A percentile compares a stretch with the other conserved stretches of the same genome.
These are phyloP conservation scores for Diophrys sp. DNA, from an alignment of 73 alveolate species.

Conservation along the genomic window DNA sequence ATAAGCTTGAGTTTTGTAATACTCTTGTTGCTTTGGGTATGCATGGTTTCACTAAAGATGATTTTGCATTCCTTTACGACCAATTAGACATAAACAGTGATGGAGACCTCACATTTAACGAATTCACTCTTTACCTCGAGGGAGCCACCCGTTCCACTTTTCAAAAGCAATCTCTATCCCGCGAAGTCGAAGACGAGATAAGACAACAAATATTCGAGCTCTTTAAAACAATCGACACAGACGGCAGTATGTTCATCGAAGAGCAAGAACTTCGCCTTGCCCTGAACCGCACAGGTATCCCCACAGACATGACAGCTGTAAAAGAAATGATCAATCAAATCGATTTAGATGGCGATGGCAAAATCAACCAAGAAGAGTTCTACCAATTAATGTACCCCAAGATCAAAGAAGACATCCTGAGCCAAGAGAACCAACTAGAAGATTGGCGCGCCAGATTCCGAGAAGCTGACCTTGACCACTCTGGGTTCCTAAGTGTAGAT, in stretches of 20 bases:
- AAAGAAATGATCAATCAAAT: slow-evolving; percentile 17
- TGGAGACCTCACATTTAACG: slow-evolving; percentile 32
- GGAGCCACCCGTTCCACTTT: slow-evolving; percentile 33
- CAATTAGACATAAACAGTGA: slow-evolving; percentile 44
- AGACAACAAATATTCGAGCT: slow-evolving; percentile 27
- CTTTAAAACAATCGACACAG: slow-evolving; percentile 39
- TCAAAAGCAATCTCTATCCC: background rate
- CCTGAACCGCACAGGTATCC: background rate
- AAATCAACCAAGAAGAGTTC: slow-evolving; percentile 34
- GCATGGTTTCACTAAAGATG: slow-evolving; percentile 33
- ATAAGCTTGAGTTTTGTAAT: slow-evolving; percentile 34
- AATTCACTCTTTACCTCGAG: slow-evolving; percentile 41
- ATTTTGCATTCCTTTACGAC: slow-evolving; percentile 19
- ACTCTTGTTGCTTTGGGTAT: slow-evolving; percentile 5
- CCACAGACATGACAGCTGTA: slow-evolving; percentile 4
- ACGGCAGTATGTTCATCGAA: slow-evolving; percentile 24
- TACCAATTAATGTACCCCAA: slow-evolving; percentile 39
- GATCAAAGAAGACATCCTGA: slow-evolving; percentile 54
- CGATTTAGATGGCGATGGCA: slow-evolving; percentile 38
- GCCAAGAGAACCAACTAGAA: slow-evolving; percentile 37
- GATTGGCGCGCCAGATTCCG: slow-evolving; percentile 39
- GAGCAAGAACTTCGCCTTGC: slow-evolving; percentile 7
- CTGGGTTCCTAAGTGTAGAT: slow-evolving; percentile 50
- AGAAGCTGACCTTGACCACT: slow-evolving; percentile 53
- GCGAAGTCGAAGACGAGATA: slow-evolving; percentile 38